A percentile compares a stretch with the other conserved stretches of the same genome.
Evolutionary conservation across 1,284 basidiomycete genomes (phyloP).

Genomic region (Cutaneotrichosporon sp.): DNA sequence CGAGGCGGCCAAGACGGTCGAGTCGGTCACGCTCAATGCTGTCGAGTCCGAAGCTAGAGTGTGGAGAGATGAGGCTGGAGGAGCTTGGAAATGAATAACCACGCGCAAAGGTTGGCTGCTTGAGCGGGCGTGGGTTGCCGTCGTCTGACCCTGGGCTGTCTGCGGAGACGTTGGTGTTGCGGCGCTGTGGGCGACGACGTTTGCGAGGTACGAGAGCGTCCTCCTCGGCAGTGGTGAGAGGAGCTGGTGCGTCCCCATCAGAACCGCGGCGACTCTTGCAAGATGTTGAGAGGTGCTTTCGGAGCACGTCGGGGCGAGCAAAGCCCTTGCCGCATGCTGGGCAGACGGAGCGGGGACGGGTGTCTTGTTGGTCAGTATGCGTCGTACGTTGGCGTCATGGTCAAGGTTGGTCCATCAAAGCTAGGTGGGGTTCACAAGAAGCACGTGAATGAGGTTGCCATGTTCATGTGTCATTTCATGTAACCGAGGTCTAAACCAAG

Average conservation of each 20-base stretch:
- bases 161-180: slow-evolving; percentile 9
- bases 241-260: slow-evolving; percentile 24
- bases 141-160: slow-evolving; percentile 4
- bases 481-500: not conserved
- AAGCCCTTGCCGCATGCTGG: slow-evolving; percentile 30
- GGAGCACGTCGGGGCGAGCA: slow-evolving; percentile 28
- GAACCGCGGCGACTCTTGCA: slow-evolving; percentile 26
- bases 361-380: slow-evolving; percentile 15
- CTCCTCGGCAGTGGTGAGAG: slow-evolving; percentile 25
- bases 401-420: not conserved
- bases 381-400: not conserved
- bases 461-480: not conserved
- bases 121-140: slow-evolving; percentile 10
- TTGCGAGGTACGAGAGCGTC: slow-evolving; percentile 27
- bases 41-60: not conserved
- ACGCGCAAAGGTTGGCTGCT: not conserved
- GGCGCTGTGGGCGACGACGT: slow-evolving; percentile 25
- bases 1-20: slow-evolving; percentile 10
- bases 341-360: slow-evolving; percentile 23
- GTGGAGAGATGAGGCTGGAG: not conserved
- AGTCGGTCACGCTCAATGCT: slow-evolving; percentile 6
- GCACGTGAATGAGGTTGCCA: not conserved
- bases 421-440: not conserved
- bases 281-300: slow-evolving; percentile 29
- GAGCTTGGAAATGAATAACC: slow-evolving; percentile 5